Conservation (phyloP, 2,329 filamentous ascomycete genomes). For the Fusarium mangiferae region DNA sequence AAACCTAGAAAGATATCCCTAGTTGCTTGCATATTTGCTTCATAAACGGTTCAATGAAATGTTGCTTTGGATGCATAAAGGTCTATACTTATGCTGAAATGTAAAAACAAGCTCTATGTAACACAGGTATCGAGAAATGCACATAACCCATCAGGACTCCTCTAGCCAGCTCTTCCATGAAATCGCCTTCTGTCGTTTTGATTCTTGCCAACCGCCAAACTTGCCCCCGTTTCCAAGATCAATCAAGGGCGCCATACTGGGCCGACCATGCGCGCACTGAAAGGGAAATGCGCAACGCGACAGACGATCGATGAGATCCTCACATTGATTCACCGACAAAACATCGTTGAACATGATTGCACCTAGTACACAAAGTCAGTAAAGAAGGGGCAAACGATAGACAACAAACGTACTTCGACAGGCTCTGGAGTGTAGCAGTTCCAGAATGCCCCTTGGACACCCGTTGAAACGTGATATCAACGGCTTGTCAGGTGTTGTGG, state of each 20-base stretch:
- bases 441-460: constrained; percentile 80
- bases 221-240: constrained; percentile 54
- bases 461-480: constrained; percentile 73
- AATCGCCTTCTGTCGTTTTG: not conserved
- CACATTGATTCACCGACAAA: constrained; percentile 68
- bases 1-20: constrained; percentile 13
- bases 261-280: constrained; percentile 83
- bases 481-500: constrained; percentile 21
- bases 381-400: not conserved
- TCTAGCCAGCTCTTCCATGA: constrained; percentile 37
- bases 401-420: constrained; percentile 69
- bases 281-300: constrained; percentile 77
- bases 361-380: constrained; percentile 46
- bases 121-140: not conserved
- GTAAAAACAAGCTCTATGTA: not conserved
- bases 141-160: not conserved
- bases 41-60: not conserved
- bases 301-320: constrained; percentile 65
- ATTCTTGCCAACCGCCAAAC: constrained; percentile 44
- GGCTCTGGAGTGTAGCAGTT: constrained; percentile 79
- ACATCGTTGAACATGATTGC: constrained; percentile 89
- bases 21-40: constrained; percentile 1
- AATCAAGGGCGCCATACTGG: constrained; percentile 72
- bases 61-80: not conserved
- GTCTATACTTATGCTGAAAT: not conserved